These are phyloP conservation scores for Parafenestella ontariensis DNA, from an alignment of 2,329 filamentous ascomycete genomes.

Conservation along the genomic window DNA sequence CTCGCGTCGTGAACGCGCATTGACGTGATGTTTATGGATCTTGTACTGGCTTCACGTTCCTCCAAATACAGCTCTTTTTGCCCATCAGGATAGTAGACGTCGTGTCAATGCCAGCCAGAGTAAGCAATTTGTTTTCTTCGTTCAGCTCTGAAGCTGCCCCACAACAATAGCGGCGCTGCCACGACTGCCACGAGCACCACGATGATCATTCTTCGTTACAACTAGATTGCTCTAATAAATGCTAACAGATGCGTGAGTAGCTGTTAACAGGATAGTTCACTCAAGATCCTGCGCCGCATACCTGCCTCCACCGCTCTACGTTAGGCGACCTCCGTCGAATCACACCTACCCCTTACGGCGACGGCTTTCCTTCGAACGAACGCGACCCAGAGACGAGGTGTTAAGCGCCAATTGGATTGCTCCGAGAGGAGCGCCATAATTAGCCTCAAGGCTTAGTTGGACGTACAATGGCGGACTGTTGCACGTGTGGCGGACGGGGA, in stretches of 20 bases:
- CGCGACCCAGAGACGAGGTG: background rate
- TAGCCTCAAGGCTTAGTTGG: background rate
- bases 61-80: background rate
- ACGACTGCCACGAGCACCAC: background rate
- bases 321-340: background rate
- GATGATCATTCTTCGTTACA: background rate
- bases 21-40: background rate
- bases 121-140: background rate
- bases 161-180: background rate
- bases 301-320: background rate
- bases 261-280: background rate
- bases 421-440: background rate
- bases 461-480: background rate
- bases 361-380: background rate
- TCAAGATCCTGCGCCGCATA: background rate
- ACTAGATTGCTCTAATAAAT: background rate
- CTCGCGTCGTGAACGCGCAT: background rate
- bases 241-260: background rate
- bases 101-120: background rate
- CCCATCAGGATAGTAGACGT: background rate
- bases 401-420: background rate
- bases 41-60: background rate
- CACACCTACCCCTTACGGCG: background rate
- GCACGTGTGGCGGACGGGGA: background rate
- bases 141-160: background rate